Evolutionary conservation across 2,329 filamentous ascomycete species (phyloP).

Genomic region (Aureobasidium subglaciale): DNA sequence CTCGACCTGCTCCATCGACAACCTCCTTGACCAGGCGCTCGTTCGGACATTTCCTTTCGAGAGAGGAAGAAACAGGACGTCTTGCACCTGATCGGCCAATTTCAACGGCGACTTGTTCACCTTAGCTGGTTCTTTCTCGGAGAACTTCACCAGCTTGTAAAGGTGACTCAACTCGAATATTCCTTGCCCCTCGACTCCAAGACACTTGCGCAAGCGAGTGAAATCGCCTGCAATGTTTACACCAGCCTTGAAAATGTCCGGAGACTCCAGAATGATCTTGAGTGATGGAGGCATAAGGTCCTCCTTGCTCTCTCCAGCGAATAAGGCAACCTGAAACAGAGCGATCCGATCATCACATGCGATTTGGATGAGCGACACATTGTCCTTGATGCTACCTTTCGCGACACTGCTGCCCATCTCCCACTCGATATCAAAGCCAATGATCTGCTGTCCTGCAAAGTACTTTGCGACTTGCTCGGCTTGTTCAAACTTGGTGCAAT

Average conservation of each 20-base stretch:
- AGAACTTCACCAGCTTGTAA: conserved; percentile 68
- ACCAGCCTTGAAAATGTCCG: conserved; percentile 64
- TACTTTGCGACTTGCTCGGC: conserved; percentile 60
- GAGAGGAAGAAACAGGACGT: conserved; percentile 65
- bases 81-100: conserved; percentile 62
- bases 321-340: conserved; percentile 70
- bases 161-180: conserved; percentile 78
- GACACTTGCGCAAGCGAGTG: conserved; percentile 58
- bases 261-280: conserved; percentile 63
- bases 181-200: conserved; percentile 58
- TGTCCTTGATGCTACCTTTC: conserved; percentile 48
- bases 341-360: conserved; percentile 69
- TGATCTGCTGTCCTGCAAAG: conserved; percentile 60
- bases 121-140: conserved; percentile 42
- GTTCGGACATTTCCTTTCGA: conserved; percentile 68
- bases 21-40: conserved; percentile 63
- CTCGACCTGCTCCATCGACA: conserved; percentile 60
- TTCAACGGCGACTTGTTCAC: conserved; percentile 62
- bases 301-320: conserved; percentile 33
- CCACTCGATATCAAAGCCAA: conserved; percentile 95
- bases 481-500: conserved; percentile 61
- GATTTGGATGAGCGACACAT: conserved; percentile 76
- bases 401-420: conserved; percentile 35
- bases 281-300: conserved; percentile 66
- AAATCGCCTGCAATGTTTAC: conserved; percentile 63